Evolutionary conservation across 2,329 filamentous ascomycete species (phyloP), one percentile per base, ranked within the genome.

Genomic region (Dactylonectria estremocensis): DNA sequence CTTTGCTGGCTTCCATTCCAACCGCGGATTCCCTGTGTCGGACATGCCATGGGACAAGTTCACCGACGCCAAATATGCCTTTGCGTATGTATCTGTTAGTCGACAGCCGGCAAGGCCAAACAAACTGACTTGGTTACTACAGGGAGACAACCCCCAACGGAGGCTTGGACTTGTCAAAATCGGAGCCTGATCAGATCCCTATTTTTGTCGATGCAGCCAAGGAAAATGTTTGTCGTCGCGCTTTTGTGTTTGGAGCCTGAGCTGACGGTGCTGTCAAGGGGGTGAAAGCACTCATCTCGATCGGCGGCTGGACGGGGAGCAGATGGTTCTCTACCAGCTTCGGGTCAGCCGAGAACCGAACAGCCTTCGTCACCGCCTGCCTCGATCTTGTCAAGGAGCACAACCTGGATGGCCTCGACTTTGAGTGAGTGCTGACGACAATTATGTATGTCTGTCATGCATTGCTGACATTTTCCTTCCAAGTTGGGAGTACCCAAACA

Each of bases 401-500:
- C 7, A 13, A 43, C 1, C 43, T 74, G 3, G 72, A 73, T 13
- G 72, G 72, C 5, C 24, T 74, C 0, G 72, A 74, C 10, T 71
- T 74, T 46, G 72, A 74, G 70, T 72, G 50, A n/a, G 70, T 60
- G 11, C 11, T 14, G 1, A 4, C 5, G 1, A 3, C 5, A 11
- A n/a, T 10, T 46, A 33, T 18, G 5, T 3, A 13, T 3, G 1
- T 40, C 16, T 10, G 46, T 3, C 54, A 3, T 8, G 10, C 35
- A 43, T 54, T 62, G 9, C 56, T n/a, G 3, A 18, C 2, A 14
- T 40, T 24, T 52, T 31, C 24, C 31, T 2, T 18, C 16, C 13
- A 35, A 72, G 70, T 22, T 74, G 72, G 72, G 72, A 74, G 40
- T 74, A 74, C 18, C 72, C 72, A 3, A 74, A 74, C 53, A 57